phyloP scores from a whole-genome alignment of 2,329 filamentous ascomycete genomes.

The Monilinia fructicola region DNA sequence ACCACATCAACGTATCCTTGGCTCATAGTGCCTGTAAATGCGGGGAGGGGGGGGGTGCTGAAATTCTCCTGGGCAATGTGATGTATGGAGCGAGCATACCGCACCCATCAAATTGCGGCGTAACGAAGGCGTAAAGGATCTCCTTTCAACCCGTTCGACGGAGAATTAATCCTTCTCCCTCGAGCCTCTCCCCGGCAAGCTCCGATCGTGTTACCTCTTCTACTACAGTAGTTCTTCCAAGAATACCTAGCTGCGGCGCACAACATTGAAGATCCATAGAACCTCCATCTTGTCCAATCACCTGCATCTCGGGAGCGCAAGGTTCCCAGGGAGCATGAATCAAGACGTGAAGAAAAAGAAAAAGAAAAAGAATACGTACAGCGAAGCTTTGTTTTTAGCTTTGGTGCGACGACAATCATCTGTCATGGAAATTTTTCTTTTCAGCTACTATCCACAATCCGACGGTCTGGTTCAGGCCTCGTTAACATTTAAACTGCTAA shows the following conservation, averaged over 20 bases:
- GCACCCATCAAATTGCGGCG: constrained; percentile 14
- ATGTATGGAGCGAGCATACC: constrained; percentile 9
- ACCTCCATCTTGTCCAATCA: background rate
- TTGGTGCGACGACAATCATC: background rate
- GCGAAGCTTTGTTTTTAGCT: background rate
- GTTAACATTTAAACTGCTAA: background rate
- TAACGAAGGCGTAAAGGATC: constrained; percentile 29
- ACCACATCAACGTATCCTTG: background rate
- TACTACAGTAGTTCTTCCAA: background rate
- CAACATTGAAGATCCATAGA: background rate
- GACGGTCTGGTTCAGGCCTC: constrained; percentile 29
- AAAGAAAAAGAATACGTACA: background rate
- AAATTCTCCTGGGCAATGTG: constrained; percentile 6
- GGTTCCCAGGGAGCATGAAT: background rate
- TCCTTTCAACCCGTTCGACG: constrained; percentile 32
- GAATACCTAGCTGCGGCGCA: background rate
- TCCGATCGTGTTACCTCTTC: constrained; percentile 20
- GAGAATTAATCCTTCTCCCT: constrained; percentile 34
- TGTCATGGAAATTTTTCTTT: background rate
- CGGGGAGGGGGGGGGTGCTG: constrained; percentile 1
- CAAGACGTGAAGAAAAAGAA: background rate
- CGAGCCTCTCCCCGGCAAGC: constrained; percentile 29
- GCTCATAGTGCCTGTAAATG: constrained; percentile 4
- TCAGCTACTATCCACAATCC: constrained; percentile 26
- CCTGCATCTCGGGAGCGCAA: background rate